Base-by-base conservation (phyloP, 2,329 filamentous ascomycete species). In the Sporothrix brasiliensis region DNA sequence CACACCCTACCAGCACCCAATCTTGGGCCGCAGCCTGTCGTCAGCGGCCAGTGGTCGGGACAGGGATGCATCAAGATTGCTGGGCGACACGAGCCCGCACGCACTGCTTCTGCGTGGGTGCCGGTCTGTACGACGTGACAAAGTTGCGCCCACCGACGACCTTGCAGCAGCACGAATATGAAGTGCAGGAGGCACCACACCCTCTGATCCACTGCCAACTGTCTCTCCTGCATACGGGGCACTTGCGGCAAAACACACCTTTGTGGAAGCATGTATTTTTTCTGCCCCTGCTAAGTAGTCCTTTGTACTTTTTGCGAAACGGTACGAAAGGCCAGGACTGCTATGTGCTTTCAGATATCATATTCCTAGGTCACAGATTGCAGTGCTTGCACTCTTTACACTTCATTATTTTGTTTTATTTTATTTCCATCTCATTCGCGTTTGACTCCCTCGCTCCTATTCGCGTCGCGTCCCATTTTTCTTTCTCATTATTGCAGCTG, bases 261-360 rank as follows among this genome's bases (percentile, higher is more conserved):
- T 39, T 63, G 68, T 66, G 49, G 53, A 56, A 44, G n/a, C 19
- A 56, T 71, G 71, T 69, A 68, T 41, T 49, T 44, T 47, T 34
- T 6, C 49, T 53, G 65, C 73, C 69, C 72, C 70, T 70, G 67
- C 49, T 66, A 60, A 60, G 71, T 74, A 74, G 68, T 13, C 70
- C 58, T 66, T 67, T 74, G 72, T 74, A 73, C 70, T 60, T 66
- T 52, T 67, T 67, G 50, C 34, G 24, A 11, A 11, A 24, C 19
- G 47, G 10, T 34, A 60, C 67, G 41, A 41, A 44, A 53, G 66
- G 44, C 30, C 58, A 52, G 30, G 58, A 30, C 30, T 53, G 44
- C 10, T 44, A 21, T 21, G 4, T 65, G 47, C n/a, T 50, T 47
- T 53, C 54, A 49, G 71, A 69, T 69, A 71, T 21, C 21, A 56